A percentile compares a stretch with the other conserved stretches of the same genome.
Conservation (phyloP, 345 rosid genomes). For the Arabidopsis thaliana region TAIR10.1 NC_003076.8:25866501-25867000, state of each 20-base stretch:
- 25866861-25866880: background rate
- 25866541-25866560: slow-evolving; percentile 78
- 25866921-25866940: background rate
- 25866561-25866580: slow-evolving; percentile 67
- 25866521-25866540: slow-evolving; percentile 80
- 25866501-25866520: background rate
- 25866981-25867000: slow-evolving; percentile 32
- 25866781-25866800: slow-evolving; percentile 82
- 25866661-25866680: slow-evolving; percentile 71
- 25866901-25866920: background rate
- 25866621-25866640: background rate
- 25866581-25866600: slow-evolving; percentile 57
- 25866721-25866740: slow-evolving; percentile 81
- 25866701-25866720: slow-evolving; percentile 79
- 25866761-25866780: slow-evolving; percentile 95
- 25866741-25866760: slow-evolving; percentile 86
- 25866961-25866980: slow-evolving; percentile 25
- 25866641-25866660: background rate
- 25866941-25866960: slow-evolving; percentile 18
- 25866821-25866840: slow-evolving; percentile 66
- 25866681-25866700: slow-evolving; percentile 76
- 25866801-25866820: slow-evolving; percentile 54
- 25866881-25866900: slow-evolving; percentile 14
- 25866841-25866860: slow-evolving; percentile 25
- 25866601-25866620: background rate